Evolutionary conservation across 441 rosid species (phyloP).

Genomic region (Bocquillonia castaneifolia): DNA sequence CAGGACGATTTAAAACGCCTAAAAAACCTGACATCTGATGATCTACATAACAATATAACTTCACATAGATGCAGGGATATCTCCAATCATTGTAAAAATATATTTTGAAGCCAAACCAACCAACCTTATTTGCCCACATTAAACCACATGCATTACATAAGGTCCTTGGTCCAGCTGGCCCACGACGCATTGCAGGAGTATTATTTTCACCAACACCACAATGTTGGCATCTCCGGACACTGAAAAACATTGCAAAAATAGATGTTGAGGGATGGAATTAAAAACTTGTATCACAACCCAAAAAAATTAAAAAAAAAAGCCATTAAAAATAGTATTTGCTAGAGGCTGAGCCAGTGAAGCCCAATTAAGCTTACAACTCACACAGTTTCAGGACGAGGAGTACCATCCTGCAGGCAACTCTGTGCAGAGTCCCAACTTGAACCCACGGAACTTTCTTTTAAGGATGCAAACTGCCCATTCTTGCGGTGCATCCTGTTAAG

Average conservation of each 20-base stretch:
- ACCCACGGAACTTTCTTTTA: constrained; percentile 47
- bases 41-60: neutral
- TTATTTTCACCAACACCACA: constrained; percentile 62
- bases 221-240: constrained; percentile 57
- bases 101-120: neutral
- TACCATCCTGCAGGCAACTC: constrained; percentile 42
- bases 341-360: constrained; percentile 10
- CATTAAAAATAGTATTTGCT: constrained; percentile 14
- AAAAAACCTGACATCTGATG: neutral
- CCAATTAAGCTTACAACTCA: constrained; percentile 36
- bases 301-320: neutral
- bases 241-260: constrained; percentile 28
- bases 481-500: constrained; percentile 64
- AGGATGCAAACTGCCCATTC: constrained; percentile 75
- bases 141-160: constrained; percentile 79
- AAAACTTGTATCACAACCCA: neutral
- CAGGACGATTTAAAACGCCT: constrained; percentile 2
- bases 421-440: constrained; percentile 47
- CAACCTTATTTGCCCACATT: constrained; percentile 84
- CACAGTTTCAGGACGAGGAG: constrained; percentile 49
- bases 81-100: neutral
- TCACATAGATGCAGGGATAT: neutral
- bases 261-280: neutral
- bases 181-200: constrained; percentile 85
- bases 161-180: constrained; percentile 82